These are phyloP conservation scores for Vanderwaltozyma verrucispora DNA, from an alignment of 805 yeast genomes.

Conservation along the genomic window DNA sequence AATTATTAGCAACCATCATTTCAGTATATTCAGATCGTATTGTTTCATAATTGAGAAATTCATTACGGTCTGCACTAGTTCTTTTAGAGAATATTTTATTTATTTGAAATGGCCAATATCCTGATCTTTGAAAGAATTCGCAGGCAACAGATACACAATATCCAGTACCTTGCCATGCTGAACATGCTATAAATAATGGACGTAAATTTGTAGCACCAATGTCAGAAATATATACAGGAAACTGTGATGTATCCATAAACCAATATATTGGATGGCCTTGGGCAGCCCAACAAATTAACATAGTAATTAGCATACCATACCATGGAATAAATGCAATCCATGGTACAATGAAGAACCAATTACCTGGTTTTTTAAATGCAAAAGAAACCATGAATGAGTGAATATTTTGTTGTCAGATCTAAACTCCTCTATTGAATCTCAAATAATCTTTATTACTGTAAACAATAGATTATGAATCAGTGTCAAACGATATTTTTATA, in stretches of 20 bases:
- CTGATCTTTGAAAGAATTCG: constrained; percentile 52
- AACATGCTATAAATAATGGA: constrained; percentile 71
- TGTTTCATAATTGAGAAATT: constrained; percentile 2
- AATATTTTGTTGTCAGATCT: too few species aligned
- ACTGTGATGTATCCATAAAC: constrained; percentile 37
- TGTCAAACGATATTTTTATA: too few species aligned
- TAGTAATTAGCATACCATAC: constrained; percentile 85
- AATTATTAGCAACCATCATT: constrained; percentile 11
- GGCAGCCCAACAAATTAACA: constrained; percentile 65
- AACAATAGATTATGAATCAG: too few species aligned
- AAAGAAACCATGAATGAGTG: too few species aligned
- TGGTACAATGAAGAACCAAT: constrained; percentile 48
- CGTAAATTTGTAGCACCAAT: constrained; percentile 80
- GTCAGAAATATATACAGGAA: constrained; percentile 66
- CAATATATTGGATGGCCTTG: constrained; percentile 68
- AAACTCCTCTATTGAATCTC: too few species aligned
- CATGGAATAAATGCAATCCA: constrained; percentile 56
- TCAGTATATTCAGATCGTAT: constrained; percentile 11
- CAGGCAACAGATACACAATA: constrained; percentile 52
- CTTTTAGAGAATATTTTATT: constrained; percentile 1
- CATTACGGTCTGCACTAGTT: constrained; percentile 33
- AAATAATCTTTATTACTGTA: too few species aligned
- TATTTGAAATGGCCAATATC: constrained; percentile 29
- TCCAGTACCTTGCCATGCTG: constrained; percentile 67
- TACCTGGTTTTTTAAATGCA: constrained; percentile 27